Evolutionary conservation across 2,329 filamentous ascomycete genomes (phyloP).

Genomic region (Fusarium buxicola): DNA sequence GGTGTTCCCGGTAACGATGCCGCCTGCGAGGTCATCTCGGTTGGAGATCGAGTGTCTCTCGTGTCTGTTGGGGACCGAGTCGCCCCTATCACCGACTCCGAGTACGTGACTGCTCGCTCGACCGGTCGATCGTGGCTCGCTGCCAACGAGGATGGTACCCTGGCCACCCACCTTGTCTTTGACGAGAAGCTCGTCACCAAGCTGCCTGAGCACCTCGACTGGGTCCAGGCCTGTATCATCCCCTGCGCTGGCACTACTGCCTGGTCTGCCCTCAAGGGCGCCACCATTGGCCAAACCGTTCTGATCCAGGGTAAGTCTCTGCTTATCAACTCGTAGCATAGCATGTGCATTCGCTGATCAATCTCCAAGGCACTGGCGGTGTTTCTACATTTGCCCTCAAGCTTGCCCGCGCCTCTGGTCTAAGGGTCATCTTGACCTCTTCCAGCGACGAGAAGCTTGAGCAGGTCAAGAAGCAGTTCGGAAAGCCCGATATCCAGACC

Average conservation of each 20-base stretch:
- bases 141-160: slow-evolving; percentile 57
- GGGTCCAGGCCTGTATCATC: slow-evolving; percentile 51
- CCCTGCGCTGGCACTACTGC: slow-evolving; percentile 60
- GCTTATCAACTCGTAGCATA: fast-evolving
- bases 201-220: slow-evolving; percentile 53
- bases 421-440: slow-evolving; percentile 62
- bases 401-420: slow-evolving; percentile 62
- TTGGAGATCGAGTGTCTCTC: slow-evolving; percentile 50
- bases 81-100: slow-evolving; percentile 53
- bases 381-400: slow-evolving; percentile 55
- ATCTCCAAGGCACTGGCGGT: slow-evolving; percentile 53
- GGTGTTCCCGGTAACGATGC: slow-evolving; percentile 54
- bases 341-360: not conserved
- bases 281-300: slow-evolving; percentile 53
- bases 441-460: slow-evolving; percentile 62
- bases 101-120: slow-evolving; percentile 54
- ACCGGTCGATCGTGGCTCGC: slow-evolving; percentile 55
- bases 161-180: slow-evolving; percentile 56
- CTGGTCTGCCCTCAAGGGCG: slow-evolving; percentile 57
- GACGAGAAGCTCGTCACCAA: slow-evolving; percentile 52
- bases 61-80: slow-evolving; percentile 53
- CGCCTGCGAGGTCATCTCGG: slow-evolving; percentile 54
- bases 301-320: slow-evolving; percentile 55
- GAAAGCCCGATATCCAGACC: slow-evolving; percentile 56
- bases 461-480: slow-evolving; percentile 53